phyloP scores from a whole-genome alignment of 176 grass and related monocot species.

The maize (Zea mays) region DNA sequence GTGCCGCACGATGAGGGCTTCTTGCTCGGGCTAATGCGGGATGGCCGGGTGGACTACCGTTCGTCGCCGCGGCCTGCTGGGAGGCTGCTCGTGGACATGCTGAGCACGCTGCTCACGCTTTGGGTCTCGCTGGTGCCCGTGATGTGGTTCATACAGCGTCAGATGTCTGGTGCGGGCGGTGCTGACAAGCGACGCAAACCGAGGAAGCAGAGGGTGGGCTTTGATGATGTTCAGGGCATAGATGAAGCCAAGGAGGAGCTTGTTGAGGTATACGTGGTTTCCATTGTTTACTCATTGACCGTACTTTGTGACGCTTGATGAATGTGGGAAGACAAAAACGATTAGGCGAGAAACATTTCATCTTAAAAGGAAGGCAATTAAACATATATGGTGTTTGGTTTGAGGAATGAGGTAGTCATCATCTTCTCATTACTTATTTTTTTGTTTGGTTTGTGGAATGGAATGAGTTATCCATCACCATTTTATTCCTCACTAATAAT shows the following conservation, averaged over 20 bases:
- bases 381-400: not conserved
- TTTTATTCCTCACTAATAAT: too few species aligned
- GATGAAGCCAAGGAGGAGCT: constrained; percentile 86
- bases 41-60: constrained; percentile 63
- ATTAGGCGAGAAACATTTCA: not conserved
- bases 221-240: constrained; percentile 85
- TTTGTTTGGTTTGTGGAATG: too few species aligned
- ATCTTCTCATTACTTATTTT: too few species aligned
- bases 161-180: constrained; percentile 57
- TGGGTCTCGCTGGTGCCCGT: constrained; percentile 88
- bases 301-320: constrained; percentile 11
- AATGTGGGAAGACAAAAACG: constrained; percentile 12
- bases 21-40: constrained; percentile 76
- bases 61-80: constrained; percentile 63
- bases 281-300: constrained; percentile 11
- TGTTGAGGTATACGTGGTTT: constrained; percentile 58
- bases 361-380: not conserved
- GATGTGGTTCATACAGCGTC: constrained; percentile 87
- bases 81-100: constrained; percentile 59
- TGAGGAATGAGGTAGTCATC: too few species aligned
- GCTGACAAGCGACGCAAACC: constrained; percentile 47
- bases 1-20: constrained; percentile 83
- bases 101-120: constrained; percentile 67
- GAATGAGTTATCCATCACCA: too few species aligned
- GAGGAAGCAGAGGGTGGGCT: constrained; percentile 60